Conservation (phyloP, 495 filamentous ascomycete species). For the Talaromyces liani region DNA sequence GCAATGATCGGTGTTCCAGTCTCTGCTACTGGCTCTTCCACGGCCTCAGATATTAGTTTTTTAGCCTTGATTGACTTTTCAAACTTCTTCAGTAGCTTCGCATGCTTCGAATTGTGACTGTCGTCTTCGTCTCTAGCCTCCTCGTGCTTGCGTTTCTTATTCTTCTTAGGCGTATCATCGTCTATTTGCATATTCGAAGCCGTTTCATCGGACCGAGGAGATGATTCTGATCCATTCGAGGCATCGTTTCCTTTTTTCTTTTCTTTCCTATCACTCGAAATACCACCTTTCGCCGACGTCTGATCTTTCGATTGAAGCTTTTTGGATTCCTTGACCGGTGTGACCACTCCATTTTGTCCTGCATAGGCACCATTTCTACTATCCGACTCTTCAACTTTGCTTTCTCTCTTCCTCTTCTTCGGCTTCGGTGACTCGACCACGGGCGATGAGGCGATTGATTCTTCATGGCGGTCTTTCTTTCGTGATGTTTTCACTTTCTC, state of each 20-base stretch:
- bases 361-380: not conserved
- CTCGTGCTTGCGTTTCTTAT: not conserved
- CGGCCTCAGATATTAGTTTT: too few relatives aligned
- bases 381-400: constrained; percentile 4
- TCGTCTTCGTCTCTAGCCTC: not conserved
- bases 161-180: not conserved
- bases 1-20: constrained; percentile 38
- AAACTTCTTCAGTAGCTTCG: constrained; percentile 38
- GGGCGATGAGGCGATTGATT: not conserved
- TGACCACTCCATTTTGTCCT: not conserved
- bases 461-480: not conserved
- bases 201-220: not conserved
- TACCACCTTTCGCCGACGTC: not conserved
- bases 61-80: constrained; percentile 31
- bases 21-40: too few relatives aligned
- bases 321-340: not conserved
- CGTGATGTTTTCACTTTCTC: not conserved
- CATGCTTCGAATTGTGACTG: constrained; percentile 21
- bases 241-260: not conserved
- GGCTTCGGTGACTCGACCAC: not conserved
- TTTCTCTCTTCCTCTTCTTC: constrained; percentile 8
- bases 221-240: not conserved
- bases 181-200: not conserved
- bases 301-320: not conserved
- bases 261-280: not conserved